Conservation (phyloP, 2,329 filamentous ascomycete genomes). For the Aspergillus sp. region DNA sequence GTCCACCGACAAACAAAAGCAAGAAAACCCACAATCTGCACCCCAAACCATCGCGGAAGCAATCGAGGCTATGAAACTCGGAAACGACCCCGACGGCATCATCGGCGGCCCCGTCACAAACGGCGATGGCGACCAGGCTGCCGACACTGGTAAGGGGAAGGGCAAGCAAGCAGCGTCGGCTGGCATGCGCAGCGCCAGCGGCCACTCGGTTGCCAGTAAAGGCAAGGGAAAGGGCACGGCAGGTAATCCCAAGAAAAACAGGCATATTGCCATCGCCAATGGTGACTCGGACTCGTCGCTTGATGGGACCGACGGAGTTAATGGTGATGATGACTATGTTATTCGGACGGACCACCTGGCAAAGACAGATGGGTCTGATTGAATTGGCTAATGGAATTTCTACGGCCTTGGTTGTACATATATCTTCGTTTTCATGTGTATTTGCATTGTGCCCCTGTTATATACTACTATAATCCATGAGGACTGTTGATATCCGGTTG, state of each 20-base stretch:
- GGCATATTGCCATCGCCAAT: slow-evolving; percentile 32
- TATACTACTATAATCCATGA: not conserved
- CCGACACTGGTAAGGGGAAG: slow-evolving; percentile 31
- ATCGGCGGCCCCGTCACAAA: slow-evolving; percentile 27
- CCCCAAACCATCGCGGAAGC: slow-evolving; percentile 39
- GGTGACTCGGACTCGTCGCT: slow-evolving; percentile 34
- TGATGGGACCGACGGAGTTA: slow-evolving; percentile 25
- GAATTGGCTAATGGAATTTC: not conserved
- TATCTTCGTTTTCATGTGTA: not conserved
- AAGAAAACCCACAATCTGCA: slow-evolving; percentile 23
- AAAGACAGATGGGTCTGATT: slow-evolving; percentile 11
- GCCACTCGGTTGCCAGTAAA: slow-evolving; percentile 31
- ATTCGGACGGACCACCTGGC: slow-evolving; percentile 39
- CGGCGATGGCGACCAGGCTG: slow-evolving; percentile 26
- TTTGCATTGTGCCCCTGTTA: not conserved
- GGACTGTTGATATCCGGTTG: not conserved
- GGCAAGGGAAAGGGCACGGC: slow-evolving; percentile 21
- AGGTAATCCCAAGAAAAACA: slow-evolving; percentile 30
- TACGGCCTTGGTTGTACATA: not conserved
- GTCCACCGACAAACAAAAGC: slow-evolving; percentile 49
- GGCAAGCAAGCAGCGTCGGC: slow-evolving; percentile 29
- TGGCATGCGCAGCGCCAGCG: slow-evolving; percentile 28
- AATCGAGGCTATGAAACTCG: slow-evolving; percentile 35
- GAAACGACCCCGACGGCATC: slow-evolving; percentile 14
- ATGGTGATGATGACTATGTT: slow-evolving; percentile 40